Percentiles rank a stretch among this genome's conserved stretches.
Evolutionary conservation across 768 basidiomycete species (phyloP).

Genomic region (Crepidotus variabilis): DNA sequence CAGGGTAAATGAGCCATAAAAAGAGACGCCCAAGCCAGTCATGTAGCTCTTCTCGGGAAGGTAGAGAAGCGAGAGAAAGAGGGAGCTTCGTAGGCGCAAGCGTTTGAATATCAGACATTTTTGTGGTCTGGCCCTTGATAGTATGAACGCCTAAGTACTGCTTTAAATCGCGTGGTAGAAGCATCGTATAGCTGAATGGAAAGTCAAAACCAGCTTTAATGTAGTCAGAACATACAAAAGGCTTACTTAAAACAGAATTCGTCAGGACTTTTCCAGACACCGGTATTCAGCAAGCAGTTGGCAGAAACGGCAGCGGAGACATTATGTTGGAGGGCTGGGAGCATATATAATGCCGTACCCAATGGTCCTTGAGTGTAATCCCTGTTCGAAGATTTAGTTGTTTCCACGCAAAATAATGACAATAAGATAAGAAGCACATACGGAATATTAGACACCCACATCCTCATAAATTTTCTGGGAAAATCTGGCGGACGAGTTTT

Average conservation of each 20-base stretch:
- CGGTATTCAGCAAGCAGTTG: slow-evolving; percentile 24
- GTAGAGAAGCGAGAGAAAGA: slow-evolving; percentile 13
- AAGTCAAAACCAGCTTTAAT: background rate
- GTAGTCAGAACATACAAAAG: background rate
- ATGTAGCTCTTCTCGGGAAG: slow-evolving; percentile 20
- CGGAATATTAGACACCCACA: slow-evolving; percentile 33
- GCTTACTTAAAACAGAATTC: background rate
- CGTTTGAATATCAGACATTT: slow-evolving; percentile 11
- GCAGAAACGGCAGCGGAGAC: slow-evolving; percentile 20
- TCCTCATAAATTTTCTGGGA: slow-evolving; percentile 26
- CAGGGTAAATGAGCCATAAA: slow-evolving; percentile 25
- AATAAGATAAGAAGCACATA: slow-evolving; percentile 10
- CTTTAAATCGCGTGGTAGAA: slow-evolving; percentile 22
- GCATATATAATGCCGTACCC: slow-evolving; percentile 20
- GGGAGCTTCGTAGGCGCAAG: slow-evolving; percentile 14
- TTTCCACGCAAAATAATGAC: no score
- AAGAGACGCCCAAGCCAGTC: slow-evolving; percentile 30
- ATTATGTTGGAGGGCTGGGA: slow-evolving; percentile 21
- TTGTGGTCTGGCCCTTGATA: slow-evolving; percentile 14
- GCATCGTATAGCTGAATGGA: slow-evolving; percentile 22
- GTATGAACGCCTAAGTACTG: slow-evolving; percentile 24
- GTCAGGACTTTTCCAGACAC: slow-evolving; percentile 23
- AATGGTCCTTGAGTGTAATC: slow-evolving; percentile 29
- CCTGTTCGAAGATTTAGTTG: no score
- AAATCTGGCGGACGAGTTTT: slow-evolving; percentile 19